Percentiles rank a stretch among this genome's conserved stretches.
Conservation (phyloP, 2,329 filamentous ascomycete species). For the Fusarium torreyae region DNA sequence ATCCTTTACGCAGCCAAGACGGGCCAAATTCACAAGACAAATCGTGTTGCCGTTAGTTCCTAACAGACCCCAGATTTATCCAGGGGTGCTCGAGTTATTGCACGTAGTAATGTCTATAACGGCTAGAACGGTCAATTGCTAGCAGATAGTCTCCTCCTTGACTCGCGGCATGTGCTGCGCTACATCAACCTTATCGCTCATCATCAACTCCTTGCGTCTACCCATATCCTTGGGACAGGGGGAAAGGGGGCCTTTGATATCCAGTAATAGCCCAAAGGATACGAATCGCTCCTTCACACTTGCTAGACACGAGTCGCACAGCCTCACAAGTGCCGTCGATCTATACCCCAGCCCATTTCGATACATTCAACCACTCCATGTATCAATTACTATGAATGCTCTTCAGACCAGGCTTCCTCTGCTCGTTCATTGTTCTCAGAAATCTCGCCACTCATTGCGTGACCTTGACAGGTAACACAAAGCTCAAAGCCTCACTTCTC, state of each 20-base stretch:
- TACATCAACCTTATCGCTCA: not conserved
- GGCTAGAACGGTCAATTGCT: not conserved
- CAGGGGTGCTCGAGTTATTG: not conserved
- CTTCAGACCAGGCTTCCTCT: no score
- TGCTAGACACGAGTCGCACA: constrained; percentile 1
- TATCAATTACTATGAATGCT: no score
- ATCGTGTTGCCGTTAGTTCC: not conserved
- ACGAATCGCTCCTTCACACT: not conserved
- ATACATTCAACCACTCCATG: not conserved
- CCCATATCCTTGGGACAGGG: constrained; percentile 5
- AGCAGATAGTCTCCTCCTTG: not conserved
- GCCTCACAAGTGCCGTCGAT: constrained; percentile 22
- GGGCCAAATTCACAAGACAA: not conserved
- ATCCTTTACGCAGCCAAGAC: constrained; percentile 1
- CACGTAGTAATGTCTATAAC: not conserved
- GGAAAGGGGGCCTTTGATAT: not conserved
- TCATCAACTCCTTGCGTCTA: not conserved
- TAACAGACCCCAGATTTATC: not conserved
- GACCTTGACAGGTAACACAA: not conserved
- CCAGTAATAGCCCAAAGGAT: not conserved
- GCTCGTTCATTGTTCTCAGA: no score
- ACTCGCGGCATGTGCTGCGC: not conserved
- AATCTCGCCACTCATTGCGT: not conserved
- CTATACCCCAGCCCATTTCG: not conserved
- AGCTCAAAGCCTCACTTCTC: not conserved